A percentile compares a stretch with the other conserved stretches of the same genome.
Evolutionary conservation across 306 rosid genomes (phyloP).

Genomic region (Sphenostylis stenocarpa): DNA sequence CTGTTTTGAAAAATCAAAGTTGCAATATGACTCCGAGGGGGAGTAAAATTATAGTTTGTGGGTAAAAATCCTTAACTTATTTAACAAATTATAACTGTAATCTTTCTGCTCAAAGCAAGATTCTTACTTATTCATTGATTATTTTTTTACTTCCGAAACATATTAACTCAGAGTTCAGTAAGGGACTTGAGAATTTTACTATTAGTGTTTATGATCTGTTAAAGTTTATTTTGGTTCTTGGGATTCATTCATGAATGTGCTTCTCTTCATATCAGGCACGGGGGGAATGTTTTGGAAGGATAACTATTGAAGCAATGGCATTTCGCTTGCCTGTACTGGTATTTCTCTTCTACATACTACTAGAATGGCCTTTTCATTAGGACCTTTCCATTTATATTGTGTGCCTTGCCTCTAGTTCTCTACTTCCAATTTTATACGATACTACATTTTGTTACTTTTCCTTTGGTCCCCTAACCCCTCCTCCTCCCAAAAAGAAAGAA

Average conservation of each 20-base stretch:
- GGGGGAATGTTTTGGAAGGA: constrained; percentile 94
- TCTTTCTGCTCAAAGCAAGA: not conserved
- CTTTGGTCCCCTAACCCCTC: not conserved
- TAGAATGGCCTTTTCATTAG: not conserved
- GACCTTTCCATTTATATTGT: not conserved
- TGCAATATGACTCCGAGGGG: not conserved
- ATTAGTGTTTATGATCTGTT: not conserved
- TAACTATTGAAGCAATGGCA: constrained; percentile 90
- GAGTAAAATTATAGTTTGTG: not conserved
- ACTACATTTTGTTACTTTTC: not conserved
- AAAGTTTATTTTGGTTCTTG: not conserved
- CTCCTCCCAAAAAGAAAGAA: no score
- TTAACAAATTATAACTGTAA: not conserved
- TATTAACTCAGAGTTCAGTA: not conserved
- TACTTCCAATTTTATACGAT: not conserved
- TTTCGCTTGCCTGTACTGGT: constrained; percentile 89
- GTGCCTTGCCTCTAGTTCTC: not conserved
- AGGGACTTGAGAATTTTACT: not conserved
- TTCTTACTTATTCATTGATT: not conserved
- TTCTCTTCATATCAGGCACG: constrained; percentile 54
- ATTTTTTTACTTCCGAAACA: not conserved
- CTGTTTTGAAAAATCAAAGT: not conserved
- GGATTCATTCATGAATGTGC: constrained; percentile 4
- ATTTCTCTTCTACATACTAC: constrained; percentile 28
- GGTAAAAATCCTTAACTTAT: not conserved